Conservation (phyloP, 2,329 filamentous ascomycete genomes). For the Arthrinium puccinioides region DNA sequence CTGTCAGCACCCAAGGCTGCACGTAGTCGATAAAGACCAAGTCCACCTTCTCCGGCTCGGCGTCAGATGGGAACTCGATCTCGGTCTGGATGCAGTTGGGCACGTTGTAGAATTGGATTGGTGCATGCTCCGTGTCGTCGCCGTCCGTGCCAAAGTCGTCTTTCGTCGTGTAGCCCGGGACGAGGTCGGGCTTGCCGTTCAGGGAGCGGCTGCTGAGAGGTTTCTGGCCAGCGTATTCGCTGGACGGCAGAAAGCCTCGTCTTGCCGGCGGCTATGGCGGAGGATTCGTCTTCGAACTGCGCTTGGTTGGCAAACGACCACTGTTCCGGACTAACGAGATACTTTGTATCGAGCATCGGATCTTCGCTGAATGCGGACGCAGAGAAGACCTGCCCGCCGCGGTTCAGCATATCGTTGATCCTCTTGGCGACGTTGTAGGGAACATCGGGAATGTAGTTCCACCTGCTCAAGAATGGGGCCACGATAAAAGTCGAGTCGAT, state of each 20-base stretch:
- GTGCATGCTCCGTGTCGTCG: slow-evolving; percentile 79
- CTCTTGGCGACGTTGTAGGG: slow-evolving; percentile 68
- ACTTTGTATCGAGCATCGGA: slow-evolving; percentile 31
- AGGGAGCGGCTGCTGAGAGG: slow-evolving; percentile 7
- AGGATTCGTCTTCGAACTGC: slow-evolving; percentile 15
- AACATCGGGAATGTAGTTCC: slow-evolving; percentile 72
- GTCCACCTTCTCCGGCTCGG: slow-evolving; percentile 67
- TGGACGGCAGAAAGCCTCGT: slow-evolving; percentile 24
- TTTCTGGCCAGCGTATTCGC: slow-evolving; percentile 14
- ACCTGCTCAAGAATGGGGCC: slow-evolving; percentile 77
- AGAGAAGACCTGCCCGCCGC: slow-evolving; percentile 43
- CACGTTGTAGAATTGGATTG: slow-evolving; percentile 66
- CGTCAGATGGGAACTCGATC: slow-evolving; percentile 49
- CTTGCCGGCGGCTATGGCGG: slow-evolving; percentile 18
- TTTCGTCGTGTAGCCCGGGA: slow-evolving; percentile 33
- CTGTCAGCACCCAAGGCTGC: slow-evolving; percentile 70
- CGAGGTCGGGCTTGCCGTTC: slow-evolving; percentile 33
- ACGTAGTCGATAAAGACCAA: slow-evolving; percentile 90
- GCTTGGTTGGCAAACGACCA: background rate
- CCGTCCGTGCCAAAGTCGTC: slow-evolving; percentile 80
- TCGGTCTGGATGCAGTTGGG: slow-evolving; percentile 78
- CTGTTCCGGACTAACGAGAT: slow-evolving; percentile 44
- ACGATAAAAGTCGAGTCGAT: slow-evolving; percentile 79
- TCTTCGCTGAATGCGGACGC: slow-evolving; percentile 22
- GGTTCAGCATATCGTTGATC: slow-evolving; percentile 55